Evolutionary conservation across 164 flowering plant species (phyloP), one percentile per base, ranked within the genome.

Genomic region (Magnolia kwangsiensis): DNA sequence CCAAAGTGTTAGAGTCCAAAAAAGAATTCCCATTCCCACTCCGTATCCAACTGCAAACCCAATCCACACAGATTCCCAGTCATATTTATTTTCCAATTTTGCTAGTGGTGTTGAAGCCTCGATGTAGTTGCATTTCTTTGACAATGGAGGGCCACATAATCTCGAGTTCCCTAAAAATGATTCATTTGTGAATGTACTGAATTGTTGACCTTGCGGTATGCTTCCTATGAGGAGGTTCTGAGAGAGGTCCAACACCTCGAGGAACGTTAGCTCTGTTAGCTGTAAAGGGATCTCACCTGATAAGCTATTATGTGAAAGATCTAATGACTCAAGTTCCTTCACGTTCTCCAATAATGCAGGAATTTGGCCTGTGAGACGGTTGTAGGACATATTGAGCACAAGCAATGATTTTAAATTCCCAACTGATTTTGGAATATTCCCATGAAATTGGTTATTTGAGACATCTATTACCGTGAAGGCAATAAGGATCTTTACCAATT

Each of bases 21-120:
- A 16, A 55, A 55, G 61, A 78, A 65, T 50, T 21, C 67, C 67
- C 21, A 83, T 80, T 71, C 37, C 58, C 63, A 3, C 67, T 64
- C 67, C 67, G 19, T 21, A 20, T 20, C 67, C 67, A n/a, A 64
- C 9, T 8, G 24, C 67, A 21, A 64, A 64, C 19, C 67, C 67
- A 64, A 21, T n/a, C 67, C 67, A 64, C 19, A 64, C 23, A 4
- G 19, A 18, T n/a, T 21, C 27, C 67, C 67, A 64, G 19, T 21
- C 67, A 6, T n/a, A 21, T 64, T 64, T 8, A n/a, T 19, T 64
- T 20, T 64, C 67, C 2, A 19, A 55, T 55, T 55, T 4, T 55
- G 61, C 61, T 16, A 55, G 3, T 55, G 16, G 16, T 55, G 61
- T 3, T 55, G 61, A 11, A 11, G 61, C 61, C 61, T 10, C 3